A percentile compares a stretch with the other conserved stretches of the same genome.
These are phyloP conservation scores for Psilocybe cyanescens DNA, from an alignment of 768 basidiomycete species.

Conservation along the genomic window DNA sequence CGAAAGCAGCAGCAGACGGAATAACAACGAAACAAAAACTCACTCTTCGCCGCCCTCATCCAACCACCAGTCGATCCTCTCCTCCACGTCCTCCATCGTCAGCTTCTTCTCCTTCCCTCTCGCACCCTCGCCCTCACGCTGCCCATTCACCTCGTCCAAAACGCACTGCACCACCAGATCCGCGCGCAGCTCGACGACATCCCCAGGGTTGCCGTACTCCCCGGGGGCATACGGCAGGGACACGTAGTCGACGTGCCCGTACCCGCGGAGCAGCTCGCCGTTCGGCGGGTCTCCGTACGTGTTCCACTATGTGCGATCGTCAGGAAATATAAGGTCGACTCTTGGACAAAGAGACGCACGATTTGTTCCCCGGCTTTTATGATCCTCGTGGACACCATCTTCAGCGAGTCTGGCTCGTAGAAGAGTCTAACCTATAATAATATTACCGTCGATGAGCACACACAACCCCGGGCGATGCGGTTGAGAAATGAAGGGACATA, in stretches of 20 bases:
- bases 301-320: conserved; percentile 68
- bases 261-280: conserved; percentile 89
- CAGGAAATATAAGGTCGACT: neutral
- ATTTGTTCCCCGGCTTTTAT: conserved; percentile 88
- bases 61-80: conserved; percentile 92
- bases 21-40: conserved; percentile 26
- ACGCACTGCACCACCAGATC: conserved; percentile 61
- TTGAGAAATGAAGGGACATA: conserved; percentile 37
- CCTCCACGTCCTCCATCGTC: conserved; percentile 37
- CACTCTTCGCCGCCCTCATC: conserved; percentile 92
- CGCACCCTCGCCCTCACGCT: neutral
- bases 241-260: conserved; percentile 88
- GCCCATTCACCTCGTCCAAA: conserved; percentile 15
- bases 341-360: conserved; percentile 45
- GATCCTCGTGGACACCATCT: conserved; percentile 79
- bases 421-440: conserved; percentile 79
- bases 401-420: conserved; percentile 70
- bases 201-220: conserved; percentile 71
- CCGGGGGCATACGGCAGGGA: conserved; percentile 43
- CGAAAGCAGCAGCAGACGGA: neutral
- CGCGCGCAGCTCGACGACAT: conserved; percentile 78
- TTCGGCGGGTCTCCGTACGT: conserved; percentile 96
- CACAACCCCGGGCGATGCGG: neutral
- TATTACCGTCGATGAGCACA: too few relatives aligned
- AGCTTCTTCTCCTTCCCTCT: neutral